Base-by-base conservation (phyloP, 129 eudicot species). In the Helichrysum umbraculigerum region DNA sequence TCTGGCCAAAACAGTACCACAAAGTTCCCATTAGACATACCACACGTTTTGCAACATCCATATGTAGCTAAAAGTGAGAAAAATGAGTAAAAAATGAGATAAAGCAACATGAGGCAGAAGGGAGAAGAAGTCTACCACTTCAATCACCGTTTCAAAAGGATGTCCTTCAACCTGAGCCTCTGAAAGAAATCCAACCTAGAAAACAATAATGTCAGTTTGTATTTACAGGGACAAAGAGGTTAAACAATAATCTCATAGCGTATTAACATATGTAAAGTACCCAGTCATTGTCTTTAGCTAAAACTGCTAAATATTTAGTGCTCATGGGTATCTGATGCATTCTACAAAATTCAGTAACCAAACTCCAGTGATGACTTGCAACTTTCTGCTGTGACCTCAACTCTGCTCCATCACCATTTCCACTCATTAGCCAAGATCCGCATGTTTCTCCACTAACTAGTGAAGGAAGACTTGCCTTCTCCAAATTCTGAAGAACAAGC, bases 271-370 rank as follows among this genome's bases (percentile, higher is more conserved):
- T 15, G 76, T 1, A 60, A 20, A 51, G 67, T 90, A 92, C 98
- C 98, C 98, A 93, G 62, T 93, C 98, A 67, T 93, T 93, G 68
- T 93, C 98, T 76, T 88, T 88, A 60, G 97, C 98, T 87, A 93
- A 84, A 70, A 76, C 73, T 65, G 91, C 77, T 70, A 93, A 88
- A 76, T 93, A 93, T 64, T 90, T 88, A 5, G 91, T 85, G 84
- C 98, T 93, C 77, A 87, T 75, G 59, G 98, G 82, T 71, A 93
- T 90, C 78, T 87, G 88, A 83, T 93, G 98, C 88, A 90, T 85
- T 88, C 83, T 89, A 83, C 98, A 93, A 44, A 90, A 93, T 42
- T 84, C 79, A 50, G 96, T 87, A 71, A 93, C 96, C 82, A 90
- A 84, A 79, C 82, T 91, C 98, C 98, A 93, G 61, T 93, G 90